A percentile compares a stretch with the other conserved stretches of the same genome.
phyloP scores from a whole-genome alignment of 306 rosid species.

The Castanea crenata region DNA sequence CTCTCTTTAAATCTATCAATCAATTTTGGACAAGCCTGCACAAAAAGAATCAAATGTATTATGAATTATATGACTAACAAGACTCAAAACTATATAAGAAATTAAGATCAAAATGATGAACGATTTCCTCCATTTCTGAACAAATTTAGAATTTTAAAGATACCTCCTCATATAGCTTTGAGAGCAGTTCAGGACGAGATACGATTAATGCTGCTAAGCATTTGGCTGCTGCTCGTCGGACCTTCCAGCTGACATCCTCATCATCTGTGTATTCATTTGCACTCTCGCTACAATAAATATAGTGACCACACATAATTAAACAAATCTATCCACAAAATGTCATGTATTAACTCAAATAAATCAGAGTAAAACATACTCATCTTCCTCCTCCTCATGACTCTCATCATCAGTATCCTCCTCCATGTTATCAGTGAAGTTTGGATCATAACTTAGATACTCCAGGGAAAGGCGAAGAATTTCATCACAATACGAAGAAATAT shows the following conservation, averaged over 20 bases:
- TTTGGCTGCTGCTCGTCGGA: slow-evolving; percentile 97
- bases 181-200: slow-evolving; percentile 95
- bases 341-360: slow-evolving; percentile 21
- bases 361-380: slow-evolving; percentile 61
- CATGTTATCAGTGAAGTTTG: slow-evolving; percentile 98
- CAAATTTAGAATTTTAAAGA: slow-evolving; percentile 13
- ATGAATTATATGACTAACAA: slow-evolving; percentile 6
- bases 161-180: slow-evolving; percentile 93
- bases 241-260: slow-evolving; percentile 99
- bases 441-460: slow-evolving; percentile 91
- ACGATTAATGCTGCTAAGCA: slow-evolving; percentile 95
- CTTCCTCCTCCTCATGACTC: slow-evolving; percentile 90
- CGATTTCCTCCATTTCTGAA: background rate
- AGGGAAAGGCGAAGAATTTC: slow-evolving; percentile 84
- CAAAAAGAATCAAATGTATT: slow-evolving; percentile 20
- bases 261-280: slow-evolving; percentile 98
- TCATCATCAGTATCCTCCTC: slow-evolving; percentile 98
- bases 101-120: background rate
- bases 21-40: slow-evolving; percentile 96
- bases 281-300: slow-evolving; percentile 71
- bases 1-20: slow-evolving; percentile 97
- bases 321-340: slow-evolving; percentile 8
- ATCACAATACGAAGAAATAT: slow-evolving; percentile 81
- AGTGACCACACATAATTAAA: slow-evolving; percentile 19
- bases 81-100: background rate